Percentiles rank a stretch among this genome's conserved stretches.
phyloP scores from a whole-genome alignment of 139 green algal species.

The Gonium pectorale region DNA sequence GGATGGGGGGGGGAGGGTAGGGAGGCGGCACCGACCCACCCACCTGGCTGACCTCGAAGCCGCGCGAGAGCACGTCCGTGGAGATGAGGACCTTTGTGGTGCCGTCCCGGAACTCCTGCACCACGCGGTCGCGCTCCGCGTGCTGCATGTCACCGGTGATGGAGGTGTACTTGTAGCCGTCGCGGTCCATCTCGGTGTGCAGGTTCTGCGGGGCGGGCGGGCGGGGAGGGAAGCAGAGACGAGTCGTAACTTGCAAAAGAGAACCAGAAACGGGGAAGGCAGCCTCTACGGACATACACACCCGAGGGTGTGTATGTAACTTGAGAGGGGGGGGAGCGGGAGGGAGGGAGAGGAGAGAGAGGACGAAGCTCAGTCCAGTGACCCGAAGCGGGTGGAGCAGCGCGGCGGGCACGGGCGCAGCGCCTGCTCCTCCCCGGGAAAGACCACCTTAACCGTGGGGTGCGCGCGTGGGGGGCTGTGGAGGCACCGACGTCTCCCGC shows the following conservation, averaged over 20 bases:
- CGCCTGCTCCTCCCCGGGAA: no score
- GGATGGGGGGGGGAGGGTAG: no score
- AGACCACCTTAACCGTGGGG: no score
- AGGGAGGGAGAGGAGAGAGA: background rate
- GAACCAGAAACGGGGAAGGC: no score
- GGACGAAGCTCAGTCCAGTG: background rate
- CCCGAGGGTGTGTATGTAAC: no score
- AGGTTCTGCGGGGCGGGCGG: conserved; percentile 17
- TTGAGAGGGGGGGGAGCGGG: background rate
- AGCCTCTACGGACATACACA: no score
- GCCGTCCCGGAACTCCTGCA: conserved; percentile 93
- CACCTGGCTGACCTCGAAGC: conserved; percentile 97
- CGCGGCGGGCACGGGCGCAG: no score
- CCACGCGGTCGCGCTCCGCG: conserved; percentile 87
- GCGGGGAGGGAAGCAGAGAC: background rate
- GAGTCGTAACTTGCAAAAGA: background rate
- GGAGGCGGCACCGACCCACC: no score
- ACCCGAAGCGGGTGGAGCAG: background rate
- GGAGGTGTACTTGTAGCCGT: conserved; percentile 94
- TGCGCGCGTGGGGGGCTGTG: no score
- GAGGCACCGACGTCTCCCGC: no score
- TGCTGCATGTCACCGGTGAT: conserved; percentile 90
- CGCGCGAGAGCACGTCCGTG: conserved; percentile 95
- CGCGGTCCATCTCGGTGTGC: conserved; percentile 79
- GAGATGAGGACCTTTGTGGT: conserved; percentile 97